phyloP scores from a whole-genome alignment of 768 basidiomycete genomes.

The Podaxis carcinomalis region DNA sequence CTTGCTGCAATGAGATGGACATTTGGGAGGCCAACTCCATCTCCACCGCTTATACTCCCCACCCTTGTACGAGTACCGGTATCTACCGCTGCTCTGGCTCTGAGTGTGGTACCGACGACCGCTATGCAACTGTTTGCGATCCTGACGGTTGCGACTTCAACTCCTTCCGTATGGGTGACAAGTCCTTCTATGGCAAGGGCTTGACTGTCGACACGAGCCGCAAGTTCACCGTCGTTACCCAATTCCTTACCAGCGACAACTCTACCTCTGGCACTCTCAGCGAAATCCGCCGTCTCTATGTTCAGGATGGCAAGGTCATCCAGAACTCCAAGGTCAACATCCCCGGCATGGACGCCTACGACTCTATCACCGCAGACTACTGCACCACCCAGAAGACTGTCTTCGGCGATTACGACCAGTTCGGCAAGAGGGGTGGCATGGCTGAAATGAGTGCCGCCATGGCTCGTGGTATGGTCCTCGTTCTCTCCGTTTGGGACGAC shows the following conservation, averaged over 20 bases:
- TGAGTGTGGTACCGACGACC: constrained; percentile 13
- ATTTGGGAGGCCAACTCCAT: constrained; percentile 22
- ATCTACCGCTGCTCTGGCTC: constrained; percentile 17
- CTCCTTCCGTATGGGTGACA: constrained; percentile 20
- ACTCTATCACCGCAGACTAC: constrained; percentile 18
- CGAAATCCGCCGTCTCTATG: constrained; percentile 18
- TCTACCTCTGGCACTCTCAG: constrained; percentile 17
- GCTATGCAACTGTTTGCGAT: constrained; percentile 17
- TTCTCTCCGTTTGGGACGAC: constrained; percentile 26
- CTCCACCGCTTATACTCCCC: constrained; percentile 19
- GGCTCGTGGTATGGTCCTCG: neutral
- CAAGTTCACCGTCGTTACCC: constrained; percentile 22
- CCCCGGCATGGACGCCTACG: constrained; percentile 9
- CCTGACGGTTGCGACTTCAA: constrained; percentile 22
- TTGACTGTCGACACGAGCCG: constrained; percentile 19
- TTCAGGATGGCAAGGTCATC: constrained; percentile 20
- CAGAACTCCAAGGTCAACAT: constrained; percentile 17
- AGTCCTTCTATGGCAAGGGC: constrained; percentile 17
- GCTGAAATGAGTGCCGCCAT: neutral
- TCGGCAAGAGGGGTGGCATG: constrained; percentile 2
- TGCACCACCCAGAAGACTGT: constrained; percentile 13
- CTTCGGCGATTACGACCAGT: constrained; percentile 17
- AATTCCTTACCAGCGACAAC: constrained; percentile 19
- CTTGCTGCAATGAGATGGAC: constrained; percentile 22
- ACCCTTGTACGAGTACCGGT: constrained; percentile 17